Evolutionary conservation across 1,284 basidiomycete genomes (phyloP).

Genomic region (Hymenochaete sp.): DNA sequence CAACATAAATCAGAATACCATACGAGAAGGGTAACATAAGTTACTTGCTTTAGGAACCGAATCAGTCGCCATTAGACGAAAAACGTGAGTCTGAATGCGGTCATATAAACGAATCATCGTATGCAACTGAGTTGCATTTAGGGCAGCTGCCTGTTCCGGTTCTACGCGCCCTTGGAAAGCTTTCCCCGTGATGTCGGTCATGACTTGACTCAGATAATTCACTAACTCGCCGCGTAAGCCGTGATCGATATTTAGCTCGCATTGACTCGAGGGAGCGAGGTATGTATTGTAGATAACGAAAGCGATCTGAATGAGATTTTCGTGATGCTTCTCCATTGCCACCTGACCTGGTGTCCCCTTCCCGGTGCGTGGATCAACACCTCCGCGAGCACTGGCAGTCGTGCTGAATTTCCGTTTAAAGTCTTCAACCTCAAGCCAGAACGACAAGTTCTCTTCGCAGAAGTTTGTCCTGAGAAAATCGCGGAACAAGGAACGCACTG

Average conservation of each 20-base stretch:
- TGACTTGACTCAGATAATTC: conserved; percentile 84
- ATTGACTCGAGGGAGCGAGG: conserved; percentile 88
- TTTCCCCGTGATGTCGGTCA: conserved; percentile 67
- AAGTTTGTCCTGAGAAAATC: conserved; percentile 93
- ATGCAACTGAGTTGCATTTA: conserved; percentile 92
- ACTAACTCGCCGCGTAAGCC: conserved; percentile 90
- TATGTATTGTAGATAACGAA: conserved; percentile 94
- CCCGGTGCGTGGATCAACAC: conserved; percentile 28
- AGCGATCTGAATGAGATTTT: conserved; percentile 88
- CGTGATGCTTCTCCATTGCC: conserved; percentile 97
- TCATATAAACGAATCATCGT: conserved; percentile 91
- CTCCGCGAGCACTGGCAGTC: conserved; percentile 85
- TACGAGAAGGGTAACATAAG: conserved; percentile 3
- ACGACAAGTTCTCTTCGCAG: conserved; percentile 96
- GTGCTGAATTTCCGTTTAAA: conserved; percentile 95
- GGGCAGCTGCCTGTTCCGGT: conserved; percentile 64
- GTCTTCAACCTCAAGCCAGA: conserved; percentile 96
- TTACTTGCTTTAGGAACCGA: conserved; percentile 82
- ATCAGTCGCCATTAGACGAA: conserved; percentile 96
- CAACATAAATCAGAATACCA: conserved; percentile 12
- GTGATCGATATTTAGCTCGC: conserved; percentile 98
- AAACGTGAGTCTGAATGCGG: conserved; percentile 93
- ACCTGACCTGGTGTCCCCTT: conserved; percentile 65
- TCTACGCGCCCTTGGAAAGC: conserved; percentile 71
- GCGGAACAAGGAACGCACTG: conserved; percentile 82